A percentile compares a stretch with the other conserved stretches of the same genome.
Evolutionary conservation across 345 rosid genomes (phyloP).

Genomic region (Isatis tinctoria): DNA sequence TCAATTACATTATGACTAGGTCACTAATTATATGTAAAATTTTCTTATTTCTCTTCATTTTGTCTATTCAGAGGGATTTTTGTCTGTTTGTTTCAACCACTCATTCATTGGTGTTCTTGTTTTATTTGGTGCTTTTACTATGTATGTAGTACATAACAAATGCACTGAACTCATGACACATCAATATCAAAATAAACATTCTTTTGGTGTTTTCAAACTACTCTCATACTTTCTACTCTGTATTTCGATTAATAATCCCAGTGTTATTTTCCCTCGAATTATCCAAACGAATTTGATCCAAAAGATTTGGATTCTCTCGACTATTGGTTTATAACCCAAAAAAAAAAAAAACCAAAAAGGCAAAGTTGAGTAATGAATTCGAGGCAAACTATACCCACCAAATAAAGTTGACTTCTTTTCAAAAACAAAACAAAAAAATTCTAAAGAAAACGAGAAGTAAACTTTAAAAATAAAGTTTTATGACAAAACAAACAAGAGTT

Average conservation of each 20-base stretch:
- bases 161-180: slow-evolving; percentile 6
- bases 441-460: background rate
- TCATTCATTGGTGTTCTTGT: background rate
- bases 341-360: background rate
- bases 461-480: background rate
- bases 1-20: too few relatives aligned
- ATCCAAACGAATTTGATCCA: background rate
- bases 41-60: background rate
- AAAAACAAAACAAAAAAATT: background rate
- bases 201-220: slow-evolving; percentile 26
- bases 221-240: background rate
- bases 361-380: slow-evolving; percentile 1
- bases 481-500: slow-evolving; percentile 6
- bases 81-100: too few relatives aligned
- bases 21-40: background rate
- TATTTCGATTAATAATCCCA: background rate
- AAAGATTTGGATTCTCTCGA: background rate
- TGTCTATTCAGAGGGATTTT: too few relatives aligned
- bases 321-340: background rate
- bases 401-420: slow-evolving; percentile 8
- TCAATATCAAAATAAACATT: background rate
- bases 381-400: background rate
- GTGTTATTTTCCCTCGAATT: background rate
- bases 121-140: background rate
- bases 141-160: background rate